Base-by-base conservation (phyloP, 1,284 basidiomycete genomes). In the Kalmanozyma brasiliensis region DNA sequence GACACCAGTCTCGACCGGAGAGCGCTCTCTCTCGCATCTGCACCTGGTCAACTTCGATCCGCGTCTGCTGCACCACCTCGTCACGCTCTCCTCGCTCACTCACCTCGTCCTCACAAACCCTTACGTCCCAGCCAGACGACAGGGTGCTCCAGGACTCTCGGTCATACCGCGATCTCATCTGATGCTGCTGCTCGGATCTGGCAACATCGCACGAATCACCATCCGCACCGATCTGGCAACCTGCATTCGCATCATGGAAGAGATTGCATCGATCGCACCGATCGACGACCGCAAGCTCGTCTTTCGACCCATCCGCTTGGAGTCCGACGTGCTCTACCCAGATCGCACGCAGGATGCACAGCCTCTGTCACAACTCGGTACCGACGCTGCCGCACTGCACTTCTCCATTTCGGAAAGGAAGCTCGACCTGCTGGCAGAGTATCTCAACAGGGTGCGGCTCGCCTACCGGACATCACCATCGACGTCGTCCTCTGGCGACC, bases 61-160 rank as follows among this genome's bases (percentile, higher is more conserved):
- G 4, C 67, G 62, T 4, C 26, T 70, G 24, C 47, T 70, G n/a
- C 62, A 70, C 38, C 67, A 64, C 14, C 23, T 70, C 14, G 67
- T 58, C 3, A 52, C 58, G 5, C 43, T 65, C 4, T 53, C 62
- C 3, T 70, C 67, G 24, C 43, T 70, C 22, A 70, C 58, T 5
- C 62, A 65, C 26, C 37, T 70, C n/a, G 62, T 70, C n/a, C 53
- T 70, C 29, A 70, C 61, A 8, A n/a, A 55, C 22, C 67, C 67
- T 1, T 9, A 40, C 1, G 23, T 58, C 2, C 60, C 66, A 11
- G 53, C 55, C 8, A 33, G 45, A 5, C 17, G 45, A 13, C 44
- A 47, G 3, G 67, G 61, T n/a, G 48, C 48, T 3, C 61, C 61
- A 1, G 67, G 56, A 2, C 37, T 65, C 7, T 48, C 62, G 4